These are phyloP conservation scores for Przewalskia tangutica DNA, from an alignment of 257 asterid genomes.

Conservation along the genomic window DNA sequence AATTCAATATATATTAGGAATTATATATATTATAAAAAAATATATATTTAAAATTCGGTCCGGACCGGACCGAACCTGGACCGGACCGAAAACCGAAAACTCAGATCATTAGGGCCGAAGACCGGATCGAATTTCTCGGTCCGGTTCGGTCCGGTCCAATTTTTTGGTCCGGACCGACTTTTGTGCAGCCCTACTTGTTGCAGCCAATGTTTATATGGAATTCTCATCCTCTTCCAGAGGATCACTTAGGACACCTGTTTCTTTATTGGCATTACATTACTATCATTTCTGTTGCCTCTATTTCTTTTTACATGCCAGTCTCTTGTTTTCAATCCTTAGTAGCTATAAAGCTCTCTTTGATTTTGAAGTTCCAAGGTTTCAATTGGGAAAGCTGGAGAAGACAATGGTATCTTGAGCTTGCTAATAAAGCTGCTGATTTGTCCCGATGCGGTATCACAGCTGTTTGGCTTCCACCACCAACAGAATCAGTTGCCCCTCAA, in stretches of 20 bases:
- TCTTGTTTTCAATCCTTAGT: background rate
- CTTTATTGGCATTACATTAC: background rate
- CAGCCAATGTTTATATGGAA: background rate
- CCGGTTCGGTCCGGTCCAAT: too few species aligned
- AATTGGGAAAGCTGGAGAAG: constrained; percentile 44
- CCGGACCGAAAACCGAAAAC: too few species aligned
- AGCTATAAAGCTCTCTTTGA: background rate
- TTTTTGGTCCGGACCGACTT: too few species aligned
- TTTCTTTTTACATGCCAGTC: background rate
- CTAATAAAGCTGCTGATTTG: constrained; percentile 31
- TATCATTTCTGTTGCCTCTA: background rate
- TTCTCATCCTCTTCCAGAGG: background rate
- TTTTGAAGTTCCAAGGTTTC: constrained; percentile 37
- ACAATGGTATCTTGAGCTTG: constrained; percentile 34
- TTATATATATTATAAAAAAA: too few species aligned
- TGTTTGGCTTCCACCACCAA: constrained; percentile 39
- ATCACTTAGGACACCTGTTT: background rate
- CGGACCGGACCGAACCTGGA: too few species aligned
- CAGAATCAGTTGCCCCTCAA: constrained; percentile 42
- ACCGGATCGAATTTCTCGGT: too few species aligned
- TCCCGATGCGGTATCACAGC: constrained; percentile 35
- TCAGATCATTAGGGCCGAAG: too few species aligned
- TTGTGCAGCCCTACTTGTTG: too few species aligned
- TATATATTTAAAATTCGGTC: too few species aligned
- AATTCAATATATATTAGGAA: too few species aligned